Evolutionary conservation across 352 stramenopile species (phyloP), one percentile per base, ranked within the genome.

Genomic region (Phytophthora sp.): DNA sequence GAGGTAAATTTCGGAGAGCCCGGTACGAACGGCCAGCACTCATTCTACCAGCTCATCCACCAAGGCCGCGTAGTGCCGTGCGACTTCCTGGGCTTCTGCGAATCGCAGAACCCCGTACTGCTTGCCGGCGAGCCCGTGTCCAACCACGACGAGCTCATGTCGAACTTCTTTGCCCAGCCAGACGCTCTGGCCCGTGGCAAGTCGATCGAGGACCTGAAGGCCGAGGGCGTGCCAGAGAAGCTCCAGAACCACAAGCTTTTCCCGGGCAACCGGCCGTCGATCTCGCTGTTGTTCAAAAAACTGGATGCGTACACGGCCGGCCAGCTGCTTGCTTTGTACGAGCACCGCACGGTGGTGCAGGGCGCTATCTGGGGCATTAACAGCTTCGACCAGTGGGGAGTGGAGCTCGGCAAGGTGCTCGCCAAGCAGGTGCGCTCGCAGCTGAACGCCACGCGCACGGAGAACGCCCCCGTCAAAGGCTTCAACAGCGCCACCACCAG

Each of bases 131-230:
- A 99, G 72, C 57, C 84, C 0, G 91, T 99, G 29, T 93, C 89
- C n/a, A 98, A 98, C 84, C 97, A 99, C 84, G 97, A 99, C 79
- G 97, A 99, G 82, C 90, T 99, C 63, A 99, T 99, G 97, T 96
- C 86, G 54, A 99, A 99, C 84, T 99, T 99, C 76, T 99, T 99
- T 73, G 97, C 97, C 31, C 97, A 99, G 76, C 96, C 97, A 0
- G 98, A 99, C 77, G 97, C 97, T 7, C 80, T 99, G 7, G 98
- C 97, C 6, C 91, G 90, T 54, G 97, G 97, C 69, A 99, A 99
- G 83, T 98, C 90, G 27, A 64, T 98, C 8, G 87, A 91, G 29
- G 96, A 99, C 73, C 74, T 99, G 20, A 85, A 90, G 53, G 84
- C 84, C 24, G 96, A 99, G 76, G 91, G 88, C 31, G 95, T 99